Conservation (phyloP, 1,139 yeast species). For the Meyerozyma elateridarum region DNA sequence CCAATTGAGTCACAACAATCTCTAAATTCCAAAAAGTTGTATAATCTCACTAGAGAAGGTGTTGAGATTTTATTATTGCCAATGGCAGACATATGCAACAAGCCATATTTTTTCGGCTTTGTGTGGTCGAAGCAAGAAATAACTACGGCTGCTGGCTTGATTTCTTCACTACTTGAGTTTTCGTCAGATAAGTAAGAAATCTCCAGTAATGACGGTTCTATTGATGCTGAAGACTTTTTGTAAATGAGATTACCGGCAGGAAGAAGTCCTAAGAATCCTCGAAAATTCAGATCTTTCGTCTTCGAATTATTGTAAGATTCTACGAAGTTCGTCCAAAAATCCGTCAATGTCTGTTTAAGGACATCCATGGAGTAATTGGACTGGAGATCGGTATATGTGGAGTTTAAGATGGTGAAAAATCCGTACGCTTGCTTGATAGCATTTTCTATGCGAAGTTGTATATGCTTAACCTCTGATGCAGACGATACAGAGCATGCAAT, state of each 20-base stretch:
- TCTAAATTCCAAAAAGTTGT: conserved; percentile 31
- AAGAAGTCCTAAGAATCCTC: conserved; percentile 34
- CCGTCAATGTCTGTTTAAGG: conserved; percentile 16
- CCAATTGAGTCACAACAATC: conserved; percentile 28
- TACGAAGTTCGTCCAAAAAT: conserved; percentile 31
- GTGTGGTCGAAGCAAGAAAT: conserved; percentile 23
- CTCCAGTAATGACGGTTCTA: conserved; percentile 14
- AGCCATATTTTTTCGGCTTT: conserved; percentile 31
- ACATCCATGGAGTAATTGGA: conserved; percentile 15
- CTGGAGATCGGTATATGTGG: conserved; percentile 19
- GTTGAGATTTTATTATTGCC: conserved; percentile 10
- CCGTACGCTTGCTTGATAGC: conserved; percentile 21
- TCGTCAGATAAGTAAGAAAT: conserved; percentile 17
- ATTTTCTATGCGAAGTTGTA: conserved; percentile 22
- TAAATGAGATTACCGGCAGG: conserved; percentile 13
- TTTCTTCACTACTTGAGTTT: conserved; percentile 9
- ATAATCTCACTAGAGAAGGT: conserved; percentile 21
- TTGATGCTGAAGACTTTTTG: conserved; percentile 29
- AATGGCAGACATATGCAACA: conserved; percentile 19
- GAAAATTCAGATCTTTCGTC: conserved; percentile 25
- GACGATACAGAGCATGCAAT: conserved; percentile 26
- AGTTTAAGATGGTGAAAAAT: conserved; percentile 26
- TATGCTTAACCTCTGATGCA: conserved; percentile 11
- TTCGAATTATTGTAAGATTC: conserved; percentile 23
- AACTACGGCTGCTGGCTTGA: conserved; percentile 18